Conservation (phyloP, 345 rosid genomes). For the Moricandia arvensis region DNA sequence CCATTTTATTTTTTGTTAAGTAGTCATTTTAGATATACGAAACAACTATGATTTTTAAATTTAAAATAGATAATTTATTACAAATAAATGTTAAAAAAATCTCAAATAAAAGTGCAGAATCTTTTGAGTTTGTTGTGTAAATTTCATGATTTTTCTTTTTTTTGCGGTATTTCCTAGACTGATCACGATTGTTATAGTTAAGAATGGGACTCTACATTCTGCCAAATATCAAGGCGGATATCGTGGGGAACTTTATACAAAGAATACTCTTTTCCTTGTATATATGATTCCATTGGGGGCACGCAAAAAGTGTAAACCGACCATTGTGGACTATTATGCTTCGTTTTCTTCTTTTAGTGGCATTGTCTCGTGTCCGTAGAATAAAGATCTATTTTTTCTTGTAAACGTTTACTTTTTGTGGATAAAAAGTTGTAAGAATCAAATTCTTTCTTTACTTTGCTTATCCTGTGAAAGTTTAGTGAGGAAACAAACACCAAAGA, state of each 20-base stretch:
- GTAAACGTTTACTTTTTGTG: constrained; percentile 22
- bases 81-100: background rate
- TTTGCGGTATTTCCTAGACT: background rate
- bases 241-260: background rate
- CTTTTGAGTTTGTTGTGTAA: no score
- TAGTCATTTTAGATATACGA: background rate
- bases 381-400: background rate
- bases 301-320: constrained; percentile 24
- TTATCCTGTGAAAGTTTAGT: constrained; percentile 29
- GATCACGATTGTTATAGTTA: background rate
- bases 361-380: background rate
- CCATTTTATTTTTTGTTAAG: no score
- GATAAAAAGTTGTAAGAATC: background rate
- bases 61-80: background rate
- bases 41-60: background rate
- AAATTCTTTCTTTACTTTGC: constrained; percentile 25
- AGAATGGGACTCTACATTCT: background rate
- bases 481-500: constrained; percentile 19
- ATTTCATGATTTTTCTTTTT: background rate
- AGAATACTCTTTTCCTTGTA: background rate
- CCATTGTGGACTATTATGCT: constrained; percentile 11
- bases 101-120: no score
- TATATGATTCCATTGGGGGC: constrained; percentile 7
- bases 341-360: background rate
- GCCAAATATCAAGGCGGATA: constrained; percentile 1